Evolutionary conservation across 371 early-diverging fungal genomes (phyloP).

Genomic region (Mortierella sp.): DNA sequence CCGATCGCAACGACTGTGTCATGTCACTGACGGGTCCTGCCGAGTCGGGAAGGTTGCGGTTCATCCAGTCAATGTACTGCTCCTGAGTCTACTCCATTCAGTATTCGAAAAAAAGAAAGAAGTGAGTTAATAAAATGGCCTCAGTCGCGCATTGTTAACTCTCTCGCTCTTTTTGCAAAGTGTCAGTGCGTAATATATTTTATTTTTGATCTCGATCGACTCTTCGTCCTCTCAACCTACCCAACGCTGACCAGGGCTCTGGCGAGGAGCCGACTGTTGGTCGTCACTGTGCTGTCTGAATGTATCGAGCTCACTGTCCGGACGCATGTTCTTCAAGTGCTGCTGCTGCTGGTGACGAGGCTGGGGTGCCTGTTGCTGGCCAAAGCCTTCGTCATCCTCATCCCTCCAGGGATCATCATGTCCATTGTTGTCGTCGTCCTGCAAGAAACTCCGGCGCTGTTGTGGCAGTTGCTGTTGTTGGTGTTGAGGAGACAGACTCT

Average conservation of each 20-base stretch:
- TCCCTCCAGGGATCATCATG: conserved; percentile 57
- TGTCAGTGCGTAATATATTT: conserved; percentile 3
- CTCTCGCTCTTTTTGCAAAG: neutral
- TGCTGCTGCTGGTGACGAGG: conserved; percentile 21
- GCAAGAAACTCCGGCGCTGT: conserved; percentile 47
- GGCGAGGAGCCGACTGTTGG: conserved; percentile 14
- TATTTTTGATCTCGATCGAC: neutral
- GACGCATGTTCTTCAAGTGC: conserved; percentile 34
- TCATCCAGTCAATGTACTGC: conserved; percentile 72
- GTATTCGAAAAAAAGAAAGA: neutral
- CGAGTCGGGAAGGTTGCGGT: conserved; percentile 60
- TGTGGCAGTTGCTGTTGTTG: conserved; percentile 27
- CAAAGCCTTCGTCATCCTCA: conserved; percentile 54
- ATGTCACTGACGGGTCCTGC: conserved; percentile 63
- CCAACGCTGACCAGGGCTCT: conserved; percentile 34
- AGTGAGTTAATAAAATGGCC: neutral
- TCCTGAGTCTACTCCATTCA: conserved; percentile 62
- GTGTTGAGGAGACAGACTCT: conserved; percentile 18
- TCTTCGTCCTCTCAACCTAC: conserved; percentile 20
- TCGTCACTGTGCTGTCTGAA: conserved; percentile 27
- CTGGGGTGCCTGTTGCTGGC: conserved; percentile 9
- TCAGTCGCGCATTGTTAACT: neutral
- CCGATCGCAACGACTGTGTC: conserved; percentile 65
- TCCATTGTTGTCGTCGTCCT: conserved; percentile 25
- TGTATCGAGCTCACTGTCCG: conserved; percentile 53